Percentiles rank a stretch among this genome's conserved stretches.
These are phyloP conservation scores for Hemileccinum impolitum DNA, from an alignment of 768 basidiomycete species.

Conservation along the genomic window DNA sequence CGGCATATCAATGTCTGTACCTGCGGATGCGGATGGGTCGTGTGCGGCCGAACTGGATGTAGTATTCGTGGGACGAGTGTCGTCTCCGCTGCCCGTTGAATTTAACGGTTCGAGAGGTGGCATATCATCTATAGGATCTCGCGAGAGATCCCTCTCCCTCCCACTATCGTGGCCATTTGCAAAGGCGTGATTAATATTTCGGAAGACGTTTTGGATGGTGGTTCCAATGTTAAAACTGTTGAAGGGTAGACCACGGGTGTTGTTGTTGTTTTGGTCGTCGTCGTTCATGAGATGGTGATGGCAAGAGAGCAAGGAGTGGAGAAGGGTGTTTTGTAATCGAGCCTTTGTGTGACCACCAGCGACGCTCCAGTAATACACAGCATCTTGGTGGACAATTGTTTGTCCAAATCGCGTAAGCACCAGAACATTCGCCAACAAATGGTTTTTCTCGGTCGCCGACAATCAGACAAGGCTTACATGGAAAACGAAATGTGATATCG, in stretches of 20 bases:
- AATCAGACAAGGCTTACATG: not conserved
- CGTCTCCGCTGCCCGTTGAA: not conserved
- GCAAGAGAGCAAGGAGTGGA: slow-evolving; percentile 16
- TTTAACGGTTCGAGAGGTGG: slow-evolving; percentile 6
- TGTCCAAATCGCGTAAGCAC: slow-evolving; percentile 26
- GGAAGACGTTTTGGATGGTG: slow-evolving; percentile 28
- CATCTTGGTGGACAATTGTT: slow-evolving; percentile 17
- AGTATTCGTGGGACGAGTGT: not conserved
- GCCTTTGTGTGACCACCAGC: slow-evolving; percentile 1
- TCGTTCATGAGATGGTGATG: slow-evolving; percentile 22
- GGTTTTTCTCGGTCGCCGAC: not conserved
- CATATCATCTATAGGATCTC: not conserved
- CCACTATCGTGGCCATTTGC: slow-evolving; percentile 2
- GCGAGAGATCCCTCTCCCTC: not conserved
- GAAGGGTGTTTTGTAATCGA: slow-evolving; percentile 7
- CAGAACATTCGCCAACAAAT: slow-evolving; percentile 26
- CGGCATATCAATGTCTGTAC: slow-evolving; percentile 8
- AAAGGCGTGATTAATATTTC: slow-evolving; percentile 33
- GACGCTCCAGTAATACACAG: not conserved
- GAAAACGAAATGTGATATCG: not conserved
- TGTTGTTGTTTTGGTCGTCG: slow-evolving; percentile 10
- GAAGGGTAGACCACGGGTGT: slow-evolving; percentile 10
- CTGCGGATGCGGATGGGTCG: slow-evolving; percentile 1
- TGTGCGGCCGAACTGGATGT: not conserved
- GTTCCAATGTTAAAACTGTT: slow-evolving; percentile 24